Percentiles rank a stretch among this genome's conserved stretches.
Evolutionary conservation across 768 basidiomycete genomes (phyloP).

Genomic region (Leccinum subgranulosum): DNA sequence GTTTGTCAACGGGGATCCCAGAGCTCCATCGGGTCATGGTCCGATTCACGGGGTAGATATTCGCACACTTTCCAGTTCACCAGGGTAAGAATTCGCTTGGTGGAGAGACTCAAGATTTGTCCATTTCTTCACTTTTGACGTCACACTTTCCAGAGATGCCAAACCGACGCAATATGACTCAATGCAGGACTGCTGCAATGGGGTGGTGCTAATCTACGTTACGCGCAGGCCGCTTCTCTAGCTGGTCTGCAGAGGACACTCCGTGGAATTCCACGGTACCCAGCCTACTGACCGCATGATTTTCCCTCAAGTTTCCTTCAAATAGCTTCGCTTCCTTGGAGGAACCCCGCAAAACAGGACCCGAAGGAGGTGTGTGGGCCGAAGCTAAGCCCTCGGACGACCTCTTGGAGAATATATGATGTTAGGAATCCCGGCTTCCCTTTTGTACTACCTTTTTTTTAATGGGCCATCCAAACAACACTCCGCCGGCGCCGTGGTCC

Average conservation of each 20-base stretch:
- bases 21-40: slow-evolving; percentile 9
- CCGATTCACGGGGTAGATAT: slow-evolving; percentile 7
- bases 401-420: slow-evolving; percentile 6
- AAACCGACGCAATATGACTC: background rate
- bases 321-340: slow-evolving; percentile 18
- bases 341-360: slow-evolving; percentile 19
- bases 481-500: background rate
- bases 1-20: slow-evolving; percentile 10
- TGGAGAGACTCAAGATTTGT: background rate
- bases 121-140: background rate
- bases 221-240: slow-evolving; percentile 1
- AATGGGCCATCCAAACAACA: background rate
- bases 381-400: slow-evolving; percentile 9
- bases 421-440: background rate
- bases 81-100: background rate
- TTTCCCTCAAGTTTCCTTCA: slow-evolving; percentile 12
- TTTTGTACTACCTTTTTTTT: slow-evolving; percentile 4
- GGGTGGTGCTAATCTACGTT: background rate
- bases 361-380: slow-evolving; percentile 18
- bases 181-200: background rate
- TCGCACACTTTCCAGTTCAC: background rate
- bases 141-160: background rate
- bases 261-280: slow-evolving; percentile 23
- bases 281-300: slow-evolving; percentile 11
- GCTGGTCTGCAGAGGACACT: slow-evolving; percentile 1